A percentile compares a stretch with the other conserved stretches of the same genome.
Conservation (phyloP, 2,329 filamentous ascomycete genomes). For the Cytospora chrysosperma region DNA sequence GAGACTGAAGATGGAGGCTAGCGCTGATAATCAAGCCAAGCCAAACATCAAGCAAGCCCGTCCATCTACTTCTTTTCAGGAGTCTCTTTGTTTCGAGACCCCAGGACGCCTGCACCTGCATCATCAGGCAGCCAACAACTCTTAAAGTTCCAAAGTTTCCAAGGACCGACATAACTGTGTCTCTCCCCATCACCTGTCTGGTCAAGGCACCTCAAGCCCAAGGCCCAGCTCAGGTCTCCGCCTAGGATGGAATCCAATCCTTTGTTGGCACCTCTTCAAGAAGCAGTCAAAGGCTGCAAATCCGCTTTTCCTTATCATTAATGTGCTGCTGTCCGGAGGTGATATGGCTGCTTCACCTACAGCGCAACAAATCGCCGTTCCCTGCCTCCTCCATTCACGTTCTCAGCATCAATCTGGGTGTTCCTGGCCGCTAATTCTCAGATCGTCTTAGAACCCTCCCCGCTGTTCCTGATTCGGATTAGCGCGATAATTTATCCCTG, state of each 20-base stretch:
- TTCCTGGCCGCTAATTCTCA: slow-evolving; percentile 19
- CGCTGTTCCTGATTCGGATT: slow-evolving; percentile 3
- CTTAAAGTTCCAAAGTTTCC: neutral
- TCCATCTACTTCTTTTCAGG: neutral
- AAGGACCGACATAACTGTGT: slow-evolving; percentile 10
- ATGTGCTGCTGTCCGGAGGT: slow-evolving; percentile 4
- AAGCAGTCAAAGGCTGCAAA: slow-evolving; percentile 1
- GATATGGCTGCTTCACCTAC: neutral
- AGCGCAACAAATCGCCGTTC: neutral
- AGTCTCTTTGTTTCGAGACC: neutral
- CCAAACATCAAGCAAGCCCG: slow-evolving; percentile 4
- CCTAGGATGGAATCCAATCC: neutral
- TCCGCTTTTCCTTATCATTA: neutral
- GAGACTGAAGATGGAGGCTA: neutral
- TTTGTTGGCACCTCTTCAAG: neutral
- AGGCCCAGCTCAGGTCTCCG: neutral
- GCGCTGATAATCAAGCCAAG: slow-evolving; percentile 10
- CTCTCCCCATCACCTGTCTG: neutral
- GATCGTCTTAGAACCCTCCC: slow-evolving; percentile 10
- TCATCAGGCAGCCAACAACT: slow-evolving; percentile 9
- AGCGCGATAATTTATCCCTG: slow-evolving; percentile 8
- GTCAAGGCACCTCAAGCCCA: neutral
- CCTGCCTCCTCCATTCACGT: neutral
- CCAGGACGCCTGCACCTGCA: slow-evolving; percentile 8
- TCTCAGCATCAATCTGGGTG: slow-evolving; percentile 15